Conservation (phyloP, 2,329 filamentous ascomycete species). For the Coniochaeta hoffmannii region DNA sequence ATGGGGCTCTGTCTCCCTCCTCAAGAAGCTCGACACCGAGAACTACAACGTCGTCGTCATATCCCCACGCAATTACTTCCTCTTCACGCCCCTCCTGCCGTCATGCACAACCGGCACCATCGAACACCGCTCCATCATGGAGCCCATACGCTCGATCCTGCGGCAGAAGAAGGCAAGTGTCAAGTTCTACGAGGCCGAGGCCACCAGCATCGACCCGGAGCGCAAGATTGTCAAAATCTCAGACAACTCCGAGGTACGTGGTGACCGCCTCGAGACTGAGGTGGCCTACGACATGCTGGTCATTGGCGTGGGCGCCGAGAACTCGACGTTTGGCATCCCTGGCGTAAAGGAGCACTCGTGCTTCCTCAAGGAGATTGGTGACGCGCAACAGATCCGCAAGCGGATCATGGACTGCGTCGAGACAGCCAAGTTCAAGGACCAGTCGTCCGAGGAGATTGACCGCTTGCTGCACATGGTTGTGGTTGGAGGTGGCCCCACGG, state of each 20-base stretch:
- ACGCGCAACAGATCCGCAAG: slow-evolving; percentile 94
- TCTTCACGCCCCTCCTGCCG: slow-evolving; percentile 94
- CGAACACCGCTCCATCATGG: slow-evolving; percentile 99
- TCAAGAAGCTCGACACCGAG: slow-evolving; percentile 97
- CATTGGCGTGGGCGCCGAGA: slow-evolving; percentile 93
- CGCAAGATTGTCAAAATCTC: slow-evolving; percentile 82
- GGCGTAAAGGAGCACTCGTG: slow-evolving; percentile 92
- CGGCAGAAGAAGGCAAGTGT: slow-evolving; percentile 90
- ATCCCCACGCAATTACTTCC: slow-evolving; percentile 98
- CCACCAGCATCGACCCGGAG: slow-evolving; percentile 88
- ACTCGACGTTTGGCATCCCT: slow-evolving; percentile 95
- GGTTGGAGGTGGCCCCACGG: slow-evolving; percentile 86
- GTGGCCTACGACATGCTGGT: slow-evolving; percentile 98
- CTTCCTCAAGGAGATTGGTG: slow-evolving; percentile 97
- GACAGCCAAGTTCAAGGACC: slow-evolving; percentile 97
- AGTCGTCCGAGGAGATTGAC: slow-evolving; percentile 78
- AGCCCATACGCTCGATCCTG: slow-evolving; percentile 92
- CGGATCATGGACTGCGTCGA: slow-evolving; percentile 99
- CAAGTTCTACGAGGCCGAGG: slow-evolving; percentile 97
- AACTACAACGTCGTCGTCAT: slow-evolving; percentile 99
- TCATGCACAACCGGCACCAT: slow-evolving; percentile 97
- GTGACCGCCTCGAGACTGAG: slow-evolving; percentile 72
- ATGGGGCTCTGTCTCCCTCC: slow-evolving; percentile 89
- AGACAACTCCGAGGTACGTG: slow-evolving; percentile 91
- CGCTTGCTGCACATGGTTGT: slow-evolving; percentile 98